Conservation (phyloP, 176 grass and related monocot genomes). For the Coix lacrymajobi region DNA sequence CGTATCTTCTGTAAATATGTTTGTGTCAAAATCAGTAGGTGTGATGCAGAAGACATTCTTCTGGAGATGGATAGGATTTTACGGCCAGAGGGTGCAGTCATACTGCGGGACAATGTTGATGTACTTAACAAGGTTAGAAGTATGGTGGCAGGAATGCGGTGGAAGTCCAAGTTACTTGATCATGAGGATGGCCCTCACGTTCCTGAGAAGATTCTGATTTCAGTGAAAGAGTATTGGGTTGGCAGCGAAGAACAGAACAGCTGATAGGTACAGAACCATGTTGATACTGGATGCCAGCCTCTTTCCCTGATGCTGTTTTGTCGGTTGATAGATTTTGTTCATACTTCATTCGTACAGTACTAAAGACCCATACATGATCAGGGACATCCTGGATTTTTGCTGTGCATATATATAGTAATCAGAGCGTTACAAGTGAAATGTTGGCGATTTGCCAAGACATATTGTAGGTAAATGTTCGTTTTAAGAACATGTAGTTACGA, state of each 20-base stretch:
- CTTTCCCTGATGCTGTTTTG: conserved; percentile 12
- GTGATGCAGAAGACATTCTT: conserved; percentile 69
- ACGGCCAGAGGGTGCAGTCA: conserved; percentile 72
- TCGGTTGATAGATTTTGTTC: conserved; percentile 33
- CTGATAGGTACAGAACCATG: conserved; percentile 30
- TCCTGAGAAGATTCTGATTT: conserved; percentile 62
- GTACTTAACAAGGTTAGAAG: conserved; percentile 66
- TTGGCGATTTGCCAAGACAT: background rate
- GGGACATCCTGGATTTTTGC: background rate
- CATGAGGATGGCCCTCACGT: conserved; percentile 78
- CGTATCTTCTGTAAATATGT: background rate
- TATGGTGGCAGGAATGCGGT: conserved; percentile 53
- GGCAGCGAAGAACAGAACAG: conserved; percentile 29
- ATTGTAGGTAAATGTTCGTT: background rate
- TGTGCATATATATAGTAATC: conserved; percentile 31
- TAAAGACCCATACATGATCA: background rate
- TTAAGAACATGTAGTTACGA: background rate
- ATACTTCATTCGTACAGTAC: conserved; percentile 22
- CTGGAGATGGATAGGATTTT: conserved; percentile 94
- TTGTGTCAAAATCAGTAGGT: conserved; percentile 33
- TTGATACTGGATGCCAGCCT: background rate
- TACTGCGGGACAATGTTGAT: conserved; percentile 66
- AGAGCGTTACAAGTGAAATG: background rate
- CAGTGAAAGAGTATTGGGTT: conserved; percentile 78
- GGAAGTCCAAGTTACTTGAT: conserved; percentile 88